phyloP scores from a whole-genome alignment of 495 filamentous ascomycete genomes.

The Podospora fimiseda region DNA sequence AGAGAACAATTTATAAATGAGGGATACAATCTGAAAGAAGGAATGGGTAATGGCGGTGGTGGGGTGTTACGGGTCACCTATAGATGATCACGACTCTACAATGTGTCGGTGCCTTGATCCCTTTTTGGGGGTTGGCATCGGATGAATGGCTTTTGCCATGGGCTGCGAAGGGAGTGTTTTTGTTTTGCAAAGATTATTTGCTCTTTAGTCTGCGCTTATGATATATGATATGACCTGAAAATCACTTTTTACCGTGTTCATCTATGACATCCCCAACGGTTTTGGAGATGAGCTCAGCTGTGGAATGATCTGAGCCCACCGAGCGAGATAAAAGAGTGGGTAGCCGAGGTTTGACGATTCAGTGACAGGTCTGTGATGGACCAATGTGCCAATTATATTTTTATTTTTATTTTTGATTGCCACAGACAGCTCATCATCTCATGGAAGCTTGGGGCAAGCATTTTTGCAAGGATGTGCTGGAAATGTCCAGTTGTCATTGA shows the following conservation, averaged over 20 bases:
- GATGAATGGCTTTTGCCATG: background rate
- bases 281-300: background rate
- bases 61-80: too few species aligned
- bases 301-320: background rate
- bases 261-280: slow-evolving; percentile 1
- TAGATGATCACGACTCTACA: slow-evolving; percentile 1
- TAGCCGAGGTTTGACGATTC: background rate
- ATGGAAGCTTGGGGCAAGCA: background rate
- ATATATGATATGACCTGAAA: slow-evolving; percentile 25
- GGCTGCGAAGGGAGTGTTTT: slow-evolving; percentile 1
- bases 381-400: background rate
- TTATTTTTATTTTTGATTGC: background rate
- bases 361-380: background rate
- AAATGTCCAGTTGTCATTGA: too few species aligned
- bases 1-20: slow-evolving; percentile 1
- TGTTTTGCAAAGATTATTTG: slow-evolving; percentile 13
- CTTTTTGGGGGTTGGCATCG: background rate
- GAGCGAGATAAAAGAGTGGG: background rate
- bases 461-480: too few species aligned
- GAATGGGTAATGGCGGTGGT: background rate
- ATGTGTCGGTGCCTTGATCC: too few species aligned
- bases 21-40: background rate
- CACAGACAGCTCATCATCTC: background rate
- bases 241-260: slow-evolving; percentile 18
- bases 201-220: slow-evolving; percentile 23